Base-by-base conservation (phyloP, 495 filamentous ascomycete species). In the Evansstolkia leycettana region DNA sequence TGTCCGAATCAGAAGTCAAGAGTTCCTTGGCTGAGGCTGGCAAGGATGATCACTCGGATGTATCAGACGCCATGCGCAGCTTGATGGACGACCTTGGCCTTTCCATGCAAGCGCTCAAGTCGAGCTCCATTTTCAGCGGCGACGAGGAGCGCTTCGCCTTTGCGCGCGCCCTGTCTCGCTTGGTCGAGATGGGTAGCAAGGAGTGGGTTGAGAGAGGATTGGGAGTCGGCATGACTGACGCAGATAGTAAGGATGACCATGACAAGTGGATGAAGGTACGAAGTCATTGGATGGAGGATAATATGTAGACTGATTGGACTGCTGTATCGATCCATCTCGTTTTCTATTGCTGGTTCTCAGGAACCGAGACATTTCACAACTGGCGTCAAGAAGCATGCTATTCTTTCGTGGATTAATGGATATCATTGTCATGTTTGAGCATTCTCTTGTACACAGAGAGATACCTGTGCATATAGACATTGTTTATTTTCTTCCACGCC, bases 71-170 rank as follows among this genome's bases (percentile, higher is more conserved):
- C 7, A 93, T 94, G 85, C 73, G 85, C 36, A 78, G 74, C 49
- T 69, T 96, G 58, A 89, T 96, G 84, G 92, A 95, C 50, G 87
- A 94, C 54, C 57, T 96, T 31, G 86, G 87, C 15, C 68, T 89
- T 61, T 88, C 81, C 29, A 88, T 89, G 68, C 68, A 74, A 23
- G 75, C 82, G 54, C 65, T 98, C 43, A 90, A 93, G 59, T 82
- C 80, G 42, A 84, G 75, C 16, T 84, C 70, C 42, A 72, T 96
- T 34, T 98, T 98, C 57, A 84, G 79, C 7, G 92, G 90, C 11
- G 90, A 96, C 34, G 90, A 98, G 67, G 90, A 98, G 61, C 69
- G 84, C 5, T 98, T 98, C 62, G 90, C 90, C 0, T 98, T 98
- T 58, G 87, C 87, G 33, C 67, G 90, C 14, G 90, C 90, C 5